Base-by-base conservation (phyloP, 2,329 filamentous ascomycete species). In the Cordyceps cateniannulata region DNA sequence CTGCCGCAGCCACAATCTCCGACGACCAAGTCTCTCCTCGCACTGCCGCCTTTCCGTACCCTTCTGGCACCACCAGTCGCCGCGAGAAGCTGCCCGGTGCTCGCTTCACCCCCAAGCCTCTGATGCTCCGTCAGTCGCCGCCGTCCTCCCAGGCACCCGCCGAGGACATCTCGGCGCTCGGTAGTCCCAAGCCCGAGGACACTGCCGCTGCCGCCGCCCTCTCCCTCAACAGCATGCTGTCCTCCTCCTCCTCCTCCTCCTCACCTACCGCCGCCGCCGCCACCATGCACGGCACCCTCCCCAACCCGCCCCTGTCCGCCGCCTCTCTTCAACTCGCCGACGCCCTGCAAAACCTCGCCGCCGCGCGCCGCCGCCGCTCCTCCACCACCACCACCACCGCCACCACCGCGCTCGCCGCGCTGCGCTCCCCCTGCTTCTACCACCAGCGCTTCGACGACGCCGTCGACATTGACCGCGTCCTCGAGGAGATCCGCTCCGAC, bases 361-460 rank as follows among this genome's bases (percentile, higher is more conserved):
- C 32, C 32, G 9, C 71, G 65, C 69, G 71, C 69, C 73, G 70
- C 16, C 59, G 45, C 8, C 58, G 40, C 20, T 51, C 51, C 25
- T 56, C 69, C 38, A 70, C 70, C 10, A 68, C 69, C 38, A 70
- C 70, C 10, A 68, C 73, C 50, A 66, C 68, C 32, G 70, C 71
- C 9, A 44, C 60, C n/a, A 52, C 60, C 3, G 56, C 82, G 18
- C 81, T 93, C 66, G 83, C 87, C 12, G 82, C 68, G 12, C 78
- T 98, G 58, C 88, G 93, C 68, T 97, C 93, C 49, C 95, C 95
- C 16, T 99, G 95, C 78, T 99, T 96, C 77, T 98, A 96, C 77
- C 95, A 99, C 76, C 90, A 96, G 76, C 86, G 93, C 64, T 99
- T 99, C 70, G 95, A 97, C 68, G 92, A 96, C 71, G 91, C 93